Evolutionary conservation across 2,329 filamentous ascomycete species (phyloP).

Genomic region (Meredithiella fracta): DNA sequence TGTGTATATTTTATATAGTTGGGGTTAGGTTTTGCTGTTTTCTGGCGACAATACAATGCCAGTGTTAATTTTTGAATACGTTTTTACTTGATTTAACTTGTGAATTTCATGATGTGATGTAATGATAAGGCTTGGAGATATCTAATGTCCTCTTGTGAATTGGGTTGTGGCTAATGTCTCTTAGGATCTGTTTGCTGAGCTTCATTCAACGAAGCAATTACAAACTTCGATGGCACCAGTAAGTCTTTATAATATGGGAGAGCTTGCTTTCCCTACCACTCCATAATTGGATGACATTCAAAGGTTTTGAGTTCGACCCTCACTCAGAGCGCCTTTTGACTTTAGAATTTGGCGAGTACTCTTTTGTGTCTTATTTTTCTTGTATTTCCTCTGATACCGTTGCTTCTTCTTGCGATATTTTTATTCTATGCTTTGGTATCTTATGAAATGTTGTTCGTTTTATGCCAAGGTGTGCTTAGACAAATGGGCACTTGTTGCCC

Average conservation of each 20-base stretch:
- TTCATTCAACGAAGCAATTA: constrained; percentile 7
- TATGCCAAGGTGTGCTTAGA: too few species aligned
- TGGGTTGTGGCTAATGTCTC: too few species aligned
- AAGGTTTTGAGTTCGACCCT: constrained; percentile 16
- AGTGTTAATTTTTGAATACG: neutral
- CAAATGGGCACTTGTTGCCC: neutral
- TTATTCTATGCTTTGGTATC: neutral
- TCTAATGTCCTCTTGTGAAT: too few species aligned
- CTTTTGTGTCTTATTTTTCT: neutral
- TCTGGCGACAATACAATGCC: neutral
- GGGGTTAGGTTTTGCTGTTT: neutral
- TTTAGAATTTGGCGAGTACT: too few species aligned
- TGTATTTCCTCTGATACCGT: neutral
- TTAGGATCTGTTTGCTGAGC: too few species aligned
- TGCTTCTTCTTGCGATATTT: neutral
- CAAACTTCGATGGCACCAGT: constrained; percentile 14
- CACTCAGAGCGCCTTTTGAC: constrained; percentile 13
- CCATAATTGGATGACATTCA: constrained; percentile 6
- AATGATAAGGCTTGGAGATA: too few species aligned
- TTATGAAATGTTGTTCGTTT: too few species aligned
- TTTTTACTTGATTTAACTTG: neutral
- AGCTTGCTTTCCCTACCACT: neutral
- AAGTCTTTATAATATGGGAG: constrained; percentile 9
- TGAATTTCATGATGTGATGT: too few species aligned
- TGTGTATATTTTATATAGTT: constrained; percentile 1